Base-by-base conservation (phyloP, 2,329 filamentous ascomycete species). In the Bipolaris victoriae region DNA sequence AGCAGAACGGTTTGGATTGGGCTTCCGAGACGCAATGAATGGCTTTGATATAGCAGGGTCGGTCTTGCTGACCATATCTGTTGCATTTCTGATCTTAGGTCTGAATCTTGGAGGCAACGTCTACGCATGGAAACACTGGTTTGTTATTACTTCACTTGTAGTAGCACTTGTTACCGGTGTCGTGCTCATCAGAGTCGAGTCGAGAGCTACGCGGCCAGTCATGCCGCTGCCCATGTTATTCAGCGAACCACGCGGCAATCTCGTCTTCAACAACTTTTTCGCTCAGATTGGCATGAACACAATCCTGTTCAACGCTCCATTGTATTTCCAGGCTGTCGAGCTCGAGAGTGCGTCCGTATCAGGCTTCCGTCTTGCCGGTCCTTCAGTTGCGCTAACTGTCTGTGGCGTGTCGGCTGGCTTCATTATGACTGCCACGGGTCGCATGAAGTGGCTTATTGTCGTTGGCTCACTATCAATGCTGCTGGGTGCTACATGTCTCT, bases 361-460 rank as follows among this genome's bases (percentile, higher is more conserved):
- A 0, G 90, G 90, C n/a, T 83, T 92, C 26, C 84, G 87, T 41
- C 86, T 93, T 51, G 82, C 90, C 18, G 79, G 88, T 6, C 86
- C 88, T 4, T 86, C 86, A 0, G 64, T 87, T 24, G 83, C 74
- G 3, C 69, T 77, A 26, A 79, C 75, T 1, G 61, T 79, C 36
- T 78, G 75, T 44, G 77, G 77, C 22, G 75, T 81, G 13, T 72
- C 72, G 5, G 67, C 73, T 11, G 79, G 79, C 29, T 77, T 79
- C 62, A 77, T 78, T 57, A 80, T 81, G 71, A 79, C 77, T 1
- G 70, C 71, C 15, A 80, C 78, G 0, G 72, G 78, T 18, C 72
- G 77, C 26, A 76, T 79, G 70, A 78, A 78, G 54, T 73, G 74
- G 61, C 75, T 78, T 26, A 77, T 80, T 20, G 67, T 77, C 15